Evolutionary conservation across 176 grass and related monocot genomes (phyloP).

Genomic region (Aegilops speltoides): DNA sequence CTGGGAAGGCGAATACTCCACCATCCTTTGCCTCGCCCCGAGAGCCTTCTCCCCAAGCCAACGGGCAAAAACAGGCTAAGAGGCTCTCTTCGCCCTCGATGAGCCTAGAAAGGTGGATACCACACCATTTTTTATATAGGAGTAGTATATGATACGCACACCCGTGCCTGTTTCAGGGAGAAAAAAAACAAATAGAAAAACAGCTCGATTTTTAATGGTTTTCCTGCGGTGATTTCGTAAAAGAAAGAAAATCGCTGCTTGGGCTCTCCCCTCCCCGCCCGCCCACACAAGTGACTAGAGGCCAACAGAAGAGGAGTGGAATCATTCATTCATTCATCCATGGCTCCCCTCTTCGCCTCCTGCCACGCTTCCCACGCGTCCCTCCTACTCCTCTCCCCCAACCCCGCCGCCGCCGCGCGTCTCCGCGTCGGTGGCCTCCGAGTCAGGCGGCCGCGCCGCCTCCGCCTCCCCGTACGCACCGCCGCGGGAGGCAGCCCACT

Average conservation of each 20-base stretch:
- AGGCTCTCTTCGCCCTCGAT: too few relatives aligned
- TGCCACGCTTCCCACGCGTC: slow-evolving; percentile 31
- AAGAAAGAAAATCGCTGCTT: background rate
- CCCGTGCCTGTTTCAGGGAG: too few relatives aligned
- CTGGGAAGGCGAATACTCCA: too few relatives aligned
- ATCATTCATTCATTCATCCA: slow-evolving; percentile 24
- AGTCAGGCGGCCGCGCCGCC: background rate
- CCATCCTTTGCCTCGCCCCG: too few relatives aligned
- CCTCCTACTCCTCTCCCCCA: slow-evolving; percentile 31
- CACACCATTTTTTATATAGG: too few relatives aligned
- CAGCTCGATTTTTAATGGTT: background rate
- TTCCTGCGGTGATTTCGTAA: background rate
- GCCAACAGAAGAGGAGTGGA: background rate
- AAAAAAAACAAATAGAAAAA: background rate
- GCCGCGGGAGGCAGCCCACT: background rate
- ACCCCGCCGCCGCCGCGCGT: background rate
- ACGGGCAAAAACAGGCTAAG: too few relatives aligned
- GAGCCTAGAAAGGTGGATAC: too few relatives aligned
- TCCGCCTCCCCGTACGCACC: background rate
- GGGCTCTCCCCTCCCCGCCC: background rate
- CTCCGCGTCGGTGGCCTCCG: background rate
- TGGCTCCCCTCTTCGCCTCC: slow-evolving; percentile 54
- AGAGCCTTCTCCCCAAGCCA: too few relatives aligned
- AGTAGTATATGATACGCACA: too few relatives aligned
- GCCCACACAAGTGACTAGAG: slow-evolving; percentile 5